phyloP scores from a whole-genome alignment of 441 rosid genomes.

The Erysimum cheiri region DNA sequence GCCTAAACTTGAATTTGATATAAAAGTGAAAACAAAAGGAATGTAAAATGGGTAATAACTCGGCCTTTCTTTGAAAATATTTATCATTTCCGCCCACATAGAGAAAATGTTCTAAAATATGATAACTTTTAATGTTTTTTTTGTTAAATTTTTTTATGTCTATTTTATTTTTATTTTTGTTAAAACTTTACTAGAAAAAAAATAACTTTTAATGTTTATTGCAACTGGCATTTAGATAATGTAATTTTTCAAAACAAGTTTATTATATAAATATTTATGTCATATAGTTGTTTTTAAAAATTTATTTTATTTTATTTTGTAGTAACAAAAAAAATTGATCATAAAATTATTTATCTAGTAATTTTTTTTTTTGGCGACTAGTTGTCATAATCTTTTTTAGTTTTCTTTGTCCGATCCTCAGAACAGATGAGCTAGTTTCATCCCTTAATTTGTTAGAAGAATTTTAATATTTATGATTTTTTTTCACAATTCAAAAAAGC shows the following conservation, averaged over 20 bases:
- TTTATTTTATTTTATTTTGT: no score
- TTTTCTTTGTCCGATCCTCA: background rate
- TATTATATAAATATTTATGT: no score
- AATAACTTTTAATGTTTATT: no score
- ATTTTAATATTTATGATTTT: background rate
- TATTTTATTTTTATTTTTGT: no score
- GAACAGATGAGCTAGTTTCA: background rate
- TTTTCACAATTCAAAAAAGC: conserved; percentile 7
- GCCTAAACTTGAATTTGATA: background rate
- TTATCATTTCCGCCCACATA: background rate
- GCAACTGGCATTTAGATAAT: background rate
- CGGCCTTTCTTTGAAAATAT: background rate
- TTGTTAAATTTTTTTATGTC: no score
- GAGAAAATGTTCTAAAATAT: background rate
- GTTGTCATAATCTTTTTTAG: background rate
- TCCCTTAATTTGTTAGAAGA: background rate
- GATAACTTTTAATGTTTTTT: background rate
- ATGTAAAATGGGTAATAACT: background rate
- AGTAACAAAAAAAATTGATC: no score
- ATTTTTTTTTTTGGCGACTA: background rate
- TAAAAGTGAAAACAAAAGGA: background rate
- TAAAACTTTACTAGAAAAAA: no score
- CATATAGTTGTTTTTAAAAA: no score
- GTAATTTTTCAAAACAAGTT: background rate
- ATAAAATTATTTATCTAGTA: background rate